These are phyloP conservation scores for Pseudovirgaria hyperparasitica DNA, from an alignment of 2,329 filamentous ascomycete genomes.

Conservation along the genomic window DNA sequence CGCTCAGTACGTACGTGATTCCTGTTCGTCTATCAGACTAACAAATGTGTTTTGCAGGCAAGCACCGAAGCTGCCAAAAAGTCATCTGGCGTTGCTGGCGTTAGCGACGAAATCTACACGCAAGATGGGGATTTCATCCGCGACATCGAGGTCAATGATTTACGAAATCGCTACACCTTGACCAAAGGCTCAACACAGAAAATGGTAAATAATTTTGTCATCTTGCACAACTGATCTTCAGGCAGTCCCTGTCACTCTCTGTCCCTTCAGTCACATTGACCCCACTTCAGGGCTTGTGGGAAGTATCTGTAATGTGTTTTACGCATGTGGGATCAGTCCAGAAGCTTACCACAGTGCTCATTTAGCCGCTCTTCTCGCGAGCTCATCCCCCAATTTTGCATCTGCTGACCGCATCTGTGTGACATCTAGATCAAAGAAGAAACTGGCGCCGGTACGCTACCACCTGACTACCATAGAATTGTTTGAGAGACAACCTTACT, in stretches of 20 bases:
- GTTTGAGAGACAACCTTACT: conserved; percentile 43
- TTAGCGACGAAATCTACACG: conserved; percentile 75
- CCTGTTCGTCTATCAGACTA: conserved; percentile 2
- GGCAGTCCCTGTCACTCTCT: no score
- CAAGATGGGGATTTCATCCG: conserved; percentile 97
- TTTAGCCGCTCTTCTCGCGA: conserved; percentile 27
- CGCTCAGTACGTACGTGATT: conserved; percentile 36
- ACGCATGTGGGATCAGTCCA: conserved; percentile 22
- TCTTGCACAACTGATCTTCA: conserved; percentile 56
- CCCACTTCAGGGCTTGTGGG: conserved; percentile 41
- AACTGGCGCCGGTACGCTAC: conserved; percentile 97
- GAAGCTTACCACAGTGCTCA: conserved; percentile 34
- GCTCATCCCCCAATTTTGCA: conserved; percentile 71
- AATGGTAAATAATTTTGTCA: conserved; percentile 86
- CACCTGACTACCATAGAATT: conserved; percentile 51
- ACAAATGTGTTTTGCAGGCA: conserved; percentile 20
- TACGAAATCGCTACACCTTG: conserved; percentile 91
- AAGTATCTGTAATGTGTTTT: conserved; percentile 11
- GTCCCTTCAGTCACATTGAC: conserved; percentile 31
- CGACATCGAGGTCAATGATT: conserved; percentile 96
- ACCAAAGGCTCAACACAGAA: conserved; percentile 97
- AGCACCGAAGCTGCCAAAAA: conserved; percentile 39
- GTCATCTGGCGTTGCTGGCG: conserved; percentile 39
- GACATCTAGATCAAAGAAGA: conserved; percentile 98
- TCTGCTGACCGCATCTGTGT: conserved; percentile 85